A percentile compares a stretch with the other conserved stretches of the same genome.
These are phyloP conservation scores for Scutellaria galericulata DNA, from an alignment of 257 asterid species.

Conservation along the genomic window DNA sequence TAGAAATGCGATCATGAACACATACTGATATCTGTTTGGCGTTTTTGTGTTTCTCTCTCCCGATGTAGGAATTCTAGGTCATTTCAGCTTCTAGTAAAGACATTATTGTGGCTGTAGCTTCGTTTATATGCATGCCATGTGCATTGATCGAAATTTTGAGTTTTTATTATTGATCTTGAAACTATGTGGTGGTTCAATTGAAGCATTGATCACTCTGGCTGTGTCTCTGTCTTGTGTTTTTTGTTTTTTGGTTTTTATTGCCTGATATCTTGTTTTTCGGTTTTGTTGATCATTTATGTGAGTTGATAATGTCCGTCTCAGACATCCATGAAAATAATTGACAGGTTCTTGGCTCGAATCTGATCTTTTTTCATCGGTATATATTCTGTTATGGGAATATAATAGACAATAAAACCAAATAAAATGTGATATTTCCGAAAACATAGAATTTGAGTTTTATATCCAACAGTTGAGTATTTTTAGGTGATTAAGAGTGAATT, in stretches of 20 bases:
- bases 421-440: not conserved
- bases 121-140: conserved; percentile 41
- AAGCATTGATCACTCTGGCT: conserved; percentile 22
- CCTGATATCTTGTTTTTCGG: conserved; percentile 2
- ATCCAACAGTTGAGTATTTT: not conserved
- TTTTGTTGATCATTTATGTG: conserved; percentile 6
- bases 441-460: not conserved
- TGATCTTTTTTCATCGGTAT: not conserved
- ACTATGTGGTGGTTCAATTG: conserved; percentile 13
- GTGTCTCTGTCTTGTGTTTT: not conserved
- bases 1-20: conserved; percentile 27
- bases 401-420: not conserved
- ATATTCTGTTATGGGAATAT: not conserved
- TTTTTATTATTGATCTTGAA: conserved; percentile 9
- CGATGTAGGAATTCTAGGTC: not conserved
- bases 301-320: conserved; percentile 15
- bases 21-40: not conserved
- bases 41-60: not conserved
- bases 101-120: conserved; percentile 10
- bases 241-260: not conserved
- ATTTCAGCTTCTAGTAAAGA: not conserved
- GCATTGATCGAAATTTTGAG: conserved; percentile 33
- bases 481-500: conserved; percentile 10
- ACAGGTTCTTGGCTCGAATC: not conserved
- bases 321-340: not conserved